Base-by-base conservation (phyloP, 2,329 filamentous ascomycete genomes). In the Tympanopsis confertula region DNA sequence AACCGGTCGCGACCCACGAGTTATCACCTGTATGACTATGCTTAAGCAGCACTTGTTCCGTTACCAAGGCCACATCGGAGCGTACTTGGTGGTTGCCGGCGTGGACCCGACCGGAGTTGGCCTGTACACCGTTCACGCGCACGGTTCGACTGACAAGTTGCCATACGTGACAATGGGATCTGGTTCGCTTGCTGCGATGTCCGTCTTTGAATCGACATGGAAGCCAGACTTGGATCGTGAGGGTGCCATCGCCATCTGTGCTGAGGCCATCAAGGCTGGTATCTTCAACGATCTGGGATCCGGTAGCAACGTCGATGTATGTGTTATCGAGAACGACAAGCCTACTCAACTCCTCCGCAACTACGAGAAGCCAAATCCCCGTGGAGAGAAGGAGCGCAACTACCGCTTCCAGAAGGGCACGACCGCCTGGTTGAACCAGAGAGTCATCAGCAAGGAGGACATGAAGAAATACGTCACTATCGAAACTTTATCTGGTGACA, bases 81-180 rank as follows among this genome's bases (percentile, higher is more conserved):
- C 91, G 46, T 98, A 98, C 64, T 81, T 98, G 41, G 91, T 98
- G 48, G 86, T 98, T 41, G 91, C 91, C 26, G 91, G 91, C 47
- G 88, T 93, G 55, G 91, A 98, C 59, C 89, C 93, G 22, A 98
- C 91, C 1, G 91, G 91, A 52, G 78, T 82, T 35, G 87, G 94
- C 53, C 81, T 98, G 44, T 98, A 94, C 71, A 98, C 93, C 46
- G 91, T 98, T 32, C 91, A 98, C 65, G 91, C 91, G 42, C 93
- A 98, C 70, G 91, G 93, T 47, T 91, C 83, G 53, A 98, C 91
- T 44, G 91, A 98, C 68, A 98, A 96, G 71, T 80, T 98, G 36
- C 91, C 91, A 37, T 98, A 98, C 61, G 93, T 98, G 48, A 98
- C 93, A 47, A 98, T 98, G 91, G 91, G 91, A 39, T 94, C 85